Percentiles rank a stretch among this genome's conserved stretches.
These are phyloP conservation scores for Colletotrichum paranaense DNA, from an alignment of 2,329 filamentous ascomycete species.

Conservation along the genomic window DNA sequence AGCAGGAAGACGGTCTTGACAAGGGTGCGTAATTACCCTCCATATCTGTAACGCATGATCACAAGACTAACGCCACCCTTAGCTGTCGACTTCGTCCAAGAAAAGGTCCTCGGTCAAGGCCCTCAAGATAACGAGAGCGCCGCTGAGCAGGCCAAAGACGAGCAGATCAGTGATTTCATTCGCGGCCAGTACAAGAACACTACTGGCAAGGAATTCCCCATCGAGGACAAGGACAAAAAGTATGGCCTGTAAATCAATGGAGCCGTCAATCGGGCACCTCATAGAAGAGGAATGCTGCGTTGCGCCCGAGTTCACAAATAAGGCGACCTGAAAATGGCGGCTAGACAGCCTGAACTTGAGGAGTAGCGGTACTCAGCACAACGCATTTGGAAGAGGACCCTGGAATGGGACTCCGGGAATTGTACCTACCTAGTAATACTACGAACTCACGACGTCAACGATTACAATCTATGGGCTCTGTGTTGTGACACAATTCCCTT, in stretches of 20 bases:
- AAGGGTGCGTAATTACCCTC: slow-evolving; percentile 67
- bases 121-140: slow-evolving; percentile 79
- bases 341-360: background rate
- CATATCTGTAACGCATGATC: background rate
- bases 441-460: slow-evolving; percentile 13
- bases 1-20: slow-evolving; percentile 85
- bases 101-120: slow-evolving; percentile 78
- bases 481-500: too few relatives aligned
- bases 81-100: slow-evolving; percentile 84
- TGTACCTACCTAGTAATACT: slow-evolving; percentile 10
- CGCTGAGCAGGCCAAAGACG: slow-evolving; percentile 85
- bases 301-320: background rate
- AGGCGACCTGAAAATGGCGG: slow-evolving; percentile 12
- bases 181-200: slow-evolving; percentile 75
- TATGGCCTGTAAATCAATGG: slow-evolving; percentile 16
- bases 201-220: slow-evolving; percentile 76
- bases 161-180: slow-evolving; percentile 80
- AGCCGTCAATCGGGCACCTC: background rate
- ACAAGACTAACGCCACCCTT: slow-evolving; percentile 2
- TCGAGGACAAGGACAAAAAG: slow-evolving; percentile 66
- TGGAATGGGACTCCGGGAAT: slow-evolving; percentile 7
- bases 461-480: background rate
- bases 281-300: background rate
- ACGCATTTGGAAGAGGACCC: background rate
- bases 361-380: background rate